A percentile compares a stretch with the other conserved stretches of the same genome.
Evolutionary conservation across 2,329 filamentous ascomycete species (phyloP).

Genomic region (Pseudocercospora fijiensis): DNA sequence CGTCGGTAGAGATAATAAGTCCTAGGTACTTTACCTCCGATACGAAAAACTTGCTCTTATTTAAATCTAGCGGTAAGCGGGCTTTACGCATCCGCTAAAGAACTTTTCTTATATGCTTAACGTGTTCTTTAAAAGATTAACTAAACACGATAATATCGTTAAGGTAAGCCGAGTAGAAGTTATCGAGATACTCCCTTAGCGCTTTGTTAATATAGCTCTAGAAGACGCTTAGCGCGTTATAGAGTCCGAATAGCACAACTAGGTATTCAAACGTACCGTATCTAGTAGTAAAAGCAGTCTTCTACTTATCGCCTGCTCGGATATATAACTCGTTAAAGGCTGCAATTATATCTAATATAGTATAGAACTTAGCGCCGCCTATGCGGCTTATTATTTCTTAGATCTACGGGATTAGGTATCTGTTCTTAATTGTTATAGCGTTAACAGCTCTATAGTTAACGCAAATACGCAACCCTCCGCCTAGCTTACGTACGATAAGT

Average conservation of each 20-base stretch:
- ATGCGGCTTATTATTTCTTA: background rate
- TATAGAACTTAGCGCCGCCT: background rate
- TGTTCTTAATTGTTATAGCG: background rate
- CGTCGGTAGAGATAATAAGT: too few species aligned
- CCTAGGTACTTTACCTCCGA: background rate
- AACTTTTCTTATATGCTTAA: background rate
- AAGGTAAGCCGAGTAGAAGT: background rate
- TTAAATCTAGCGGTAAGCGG: background rate
- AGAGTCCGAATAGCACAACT: background rate
- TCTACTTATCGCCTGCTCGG: background rate
- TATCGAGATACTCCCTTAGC: background rate
- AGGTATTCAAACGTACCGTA: background rate
- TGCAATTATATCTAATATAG: background rate
- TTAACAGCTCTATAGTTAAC: background rate
- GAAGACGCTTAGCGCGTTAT: background rate
- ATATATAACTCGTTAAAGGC: background rate
- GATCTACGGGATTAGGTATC: background rate
- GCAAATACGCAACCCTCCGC: too few species aligned
- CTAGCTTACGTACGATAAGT: background rate
- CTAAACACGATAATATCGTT: background rate
- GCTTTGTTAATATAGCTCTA: background rate
- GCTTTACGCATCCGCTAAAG: background rate
- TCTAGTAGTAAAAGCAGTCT: background rate
- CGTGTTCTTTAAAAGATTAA: background rate
- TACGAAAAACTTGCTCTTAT: background rate